Conservation (phyloP, 805 yeast species). For the Wickerhamiella australiensis region DNA sequence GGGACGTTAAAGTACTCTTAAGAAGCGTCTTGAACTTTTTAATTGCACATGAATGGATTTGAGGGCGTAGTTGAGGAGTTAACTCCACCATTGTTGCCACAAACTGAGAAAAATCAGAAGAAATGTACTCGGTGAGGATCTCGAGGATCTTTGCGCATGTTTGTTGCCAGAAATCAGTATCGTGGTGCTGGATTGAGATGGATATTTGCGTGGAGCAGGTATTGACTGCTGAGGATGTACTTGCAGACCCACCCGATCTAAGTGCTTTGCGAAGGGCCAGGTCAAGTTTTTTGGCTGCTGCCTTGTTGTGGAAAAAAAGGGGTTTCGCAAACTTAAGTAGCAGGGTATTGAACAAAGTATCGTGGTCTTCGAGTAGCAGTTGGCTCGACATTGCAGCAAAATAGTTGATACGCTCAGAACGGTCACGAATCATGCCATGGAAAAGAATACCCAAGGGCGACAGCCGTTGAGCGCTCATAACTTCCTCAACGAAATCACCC, state of each 20-base stretch:
- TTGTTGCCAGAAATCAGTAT: constrained; percentile 7
- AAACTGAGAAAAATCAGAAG: constrained; percentile 16
- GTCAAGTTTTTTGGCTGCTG: constrained; percentile 15
- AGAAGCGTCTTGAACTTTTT: constrained; percentile 16
- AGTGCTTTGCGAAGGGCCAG: constrained; percentile 11
- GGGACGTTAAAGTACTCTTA: constrained; percentile 15
- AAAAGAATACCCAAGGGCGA: constrained; percentile 26
- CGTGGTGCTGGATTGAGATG: background rate
- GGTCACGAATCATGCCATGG: constrained; percentile 24
- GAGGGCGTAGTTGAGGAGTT: background rate
- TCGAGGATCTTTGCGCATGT: background rate
- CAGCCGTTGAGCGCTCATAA: constrained; percentile 19
- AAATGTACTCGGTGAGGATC: constrained; percentile 15
- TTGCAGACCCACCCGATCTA: background rate
- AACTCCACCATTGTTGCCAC: constrained; percentile 7
- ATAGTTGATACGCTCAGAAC: constrained; percentile 20
- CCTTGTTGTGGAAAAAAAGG: constrained; percentile 13
- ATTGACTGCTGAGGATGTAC: background rate
- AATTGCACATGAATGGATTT: constrained; percentile 18
- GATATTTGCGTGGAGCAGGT: background rate
- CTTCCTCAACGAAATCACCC: constrained; percentile 20
- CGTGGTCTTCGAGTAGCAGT: constrained; percentile 17
- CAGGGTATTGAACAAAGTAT: constrained; percentile 16
- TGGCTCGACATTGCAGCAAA: constrained; percentile 23
- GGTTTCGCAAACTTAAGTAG: constrained; percentile 17